Base-by-base conservation (phyloP, 306 rosid genomes). In the Quercus berberidifolia region DNA sequence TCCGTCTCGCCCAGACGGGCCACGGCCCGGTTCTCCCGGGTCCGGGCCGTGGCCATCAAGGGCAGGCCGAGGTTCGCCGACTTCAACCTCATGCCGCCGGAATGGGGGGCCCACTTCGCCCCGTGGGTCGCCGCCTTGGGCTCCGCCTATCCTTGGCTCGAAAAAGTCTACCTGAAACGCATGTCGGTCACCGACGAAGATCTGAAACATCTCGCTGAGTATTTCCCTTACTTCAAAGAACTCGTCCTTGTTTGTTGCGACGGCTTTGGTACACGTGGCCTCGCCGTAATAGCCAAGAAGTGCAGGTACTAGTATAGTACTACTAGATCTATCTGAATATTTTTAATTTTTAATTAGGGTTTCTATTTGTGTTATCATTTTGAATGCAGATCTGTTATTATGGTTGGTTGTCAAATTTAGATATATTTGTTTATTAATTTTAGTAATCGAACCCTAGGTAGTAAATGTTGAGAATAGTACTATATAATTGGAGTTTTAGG, bases 21-120 rank as follows among this genome's bases (percentile, higher is more conserved):
- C 55, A 89, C 87, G 17, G 43, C 82, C 33, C 87, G 97, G 33
- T 93, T 93, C 83, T 52, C 79, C 6, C 82, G 89, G 17, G 83
- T 91, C 59, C 80, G 82, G 67, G 86, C 97, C 30, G 85, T 93
- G 41, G 55, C 85, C 52, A 83, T 93, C 49, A 93, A 93, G 74
- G 98, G 98, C 4, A 91, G 88, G 85, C 97, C 98, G n/a, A 78
- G 98, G 78, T 93, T 93, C 76, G 90, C 98, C 0, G 98, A 93
- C 77, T 93, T 93, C 84, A 92, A 90, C 81, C 91, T 93, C 83
- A 78, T 93, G 97, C 98, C 98, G 1, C 52, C 15, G 11, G 14
- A 84, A 78, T 93, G 98, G 98, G 98, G 97, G 59, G 98, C 95
- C 71, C 83, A 86, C 89, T 91, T 93, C 78, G 5, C 85, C 4